Conservation (phyloP, 2,329 filamentous ascomycete genomes). For the Reticulascus tulasneorum region DNA sequence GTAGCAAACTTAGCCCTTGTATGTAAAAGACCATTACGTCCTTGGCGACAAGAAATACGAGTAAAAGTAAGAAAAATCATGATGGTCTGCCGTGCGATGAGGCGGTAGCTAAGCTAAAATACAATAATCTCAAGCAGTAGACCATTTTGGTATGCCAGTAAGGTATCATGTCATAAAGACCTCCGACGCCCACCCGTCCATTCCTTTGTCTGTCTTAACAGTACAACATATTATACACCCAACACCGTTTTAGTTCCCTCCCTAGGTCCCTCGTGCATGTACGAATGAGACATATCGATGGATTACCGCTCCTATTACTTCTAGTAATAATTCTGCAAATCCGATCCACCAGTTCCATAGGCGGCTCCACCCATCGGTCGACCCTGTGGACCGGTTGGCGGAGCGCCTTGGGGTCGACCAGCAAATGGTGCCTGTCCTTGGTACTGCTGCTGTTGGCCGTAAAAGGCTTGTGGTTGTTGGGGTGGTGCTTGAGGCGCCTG, state of each 20-base stretch:
- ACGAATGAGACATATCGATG: too few species aligned
- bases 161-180: too few species aligned
- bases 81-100: too few species aligned
- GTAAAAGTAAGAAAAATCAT: not conserved
- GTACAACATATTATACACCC: too few species aligned
- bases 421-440: too few species aligned
- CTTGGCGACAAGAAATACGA: not conserved
- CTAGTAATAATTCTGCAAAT: conserved; percentile 39
- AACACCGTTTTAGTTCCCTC: too few species aligned
- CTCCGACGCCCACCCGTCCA: too few species aligned
- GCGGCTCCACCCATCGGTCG: conserved; percentile 19
- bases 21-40: not conserved
- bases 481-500: conserved; percentile 12
- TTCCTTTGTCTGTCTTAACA: not conserved
- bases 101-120: not conserved
- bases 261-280: too few species aligned
- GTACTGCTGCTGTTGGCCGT: conserved; percentile 16
- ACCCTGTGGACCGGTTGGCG: conserved; percentile 10
- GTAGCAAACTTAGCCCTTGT: conserved; percentile 12
- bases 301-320: too few species aligned
- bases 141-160: too few species aligned
- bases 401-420: conserved; percentile 6
- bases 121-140: not conserved
- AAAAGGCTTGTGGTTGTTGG: conserved; percentile 8
- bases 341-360: conserved; percentile 17